phyloP scores from a whole-genome alignment of 441 rosid genomes.

The Iberis amara region DNA sequence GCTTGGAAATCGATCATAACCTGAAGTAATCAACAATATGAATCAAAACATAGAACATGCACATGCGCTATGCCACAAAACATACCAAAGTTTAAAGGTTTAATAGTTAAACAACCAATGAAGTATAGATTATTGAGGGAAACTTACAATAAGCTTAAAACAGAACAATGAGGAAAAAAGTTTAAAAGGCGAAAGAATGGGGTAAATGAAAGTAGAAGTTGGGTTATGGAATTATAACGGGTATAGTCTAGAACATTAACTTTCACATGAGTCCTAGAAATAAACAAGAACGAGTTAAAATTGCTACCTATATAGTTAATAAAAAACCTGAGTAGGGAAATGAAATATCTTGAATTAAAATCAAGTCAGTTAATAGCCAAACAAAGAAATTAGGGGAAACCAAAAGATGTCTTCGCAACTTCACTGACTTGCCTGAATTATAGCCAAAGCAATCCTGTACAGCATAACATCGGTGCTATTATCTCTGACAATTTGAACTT shows the following conservation, averaged over 20 bases:
- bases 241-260: constrained; percentile 7
- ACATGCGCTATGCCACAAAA: constrained; percentile 3
- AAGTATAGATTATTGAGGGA: neutral
- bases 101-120: neutral
- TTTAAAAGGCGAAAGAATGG: constrained; percentile 3
- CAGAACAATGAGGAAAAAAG: constrained; percentile 1
- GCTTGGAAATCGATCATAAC: constrained; percentile 99
- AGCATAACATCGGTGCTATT: constrained; percentile 97
- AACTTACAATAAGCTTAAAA: constrained; percentile 7
- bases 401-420: constrained; percentile 18
- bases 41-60: constrained; percentile 16
- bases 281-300: constrained; percentile 2
- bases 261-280: constrained; percentile 5
- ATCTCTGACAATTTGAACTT: constrained; percentile 97
- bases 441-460: constrained; percentile 88
- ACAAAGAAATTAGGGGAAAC: constrained; percentile 4
- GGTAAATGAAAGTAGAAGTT: too few species aligned
- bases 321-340: neutral
- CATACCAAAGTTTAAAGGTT: constrained; percentile 1
- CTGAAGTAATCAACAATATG: constrained; percentile 38
- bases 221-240: too few species aligned
- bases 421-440: constrained; percentile 74
- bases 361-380: constrained; percentile 14
- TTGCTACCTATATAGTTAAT: neutral
- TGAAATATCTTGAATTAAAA: constrained; percentile 4